Conservation (phyloP, 768 basidiomycete species). For the Pleurotus salmoneostramineus region DNA sequence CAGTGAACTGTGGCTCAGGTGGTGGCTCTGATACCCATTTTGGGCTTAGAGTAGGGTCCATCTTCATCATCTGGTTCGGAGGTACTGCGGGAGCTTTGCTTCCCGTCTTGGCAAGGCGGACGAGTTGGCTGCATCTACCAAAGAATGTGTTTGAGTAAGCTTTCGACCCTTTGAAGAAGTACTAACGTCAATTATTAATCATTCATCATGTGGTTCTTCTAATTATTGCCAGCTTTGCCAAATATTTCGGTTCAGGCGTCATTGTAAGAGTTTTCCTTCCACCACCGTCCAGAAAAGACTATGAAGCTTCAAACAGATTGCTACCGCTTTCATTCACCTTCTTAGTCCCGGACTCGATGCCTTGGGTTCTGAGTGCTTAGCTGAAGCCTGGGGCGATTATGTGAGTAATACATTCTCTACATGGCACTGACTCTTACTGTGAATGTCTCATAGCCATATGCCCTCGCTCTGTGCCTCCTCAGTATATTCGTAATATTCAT, state of each 20-base stretch:
- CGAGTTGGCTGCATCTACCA: slow-evolving; percentile 52
- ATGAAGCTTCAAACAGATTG: slow-evolving; percentile 48
- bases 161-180: not conserved
- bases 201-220: not conserved
- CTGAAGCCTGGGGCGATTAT: slow-evolving; percentile 67
- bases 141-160: slow-evolving; percentile 66
- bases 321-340: slow-evolving; percentile 87
- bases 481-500: slow-evolving; percentile 85
- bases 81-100: slow-evolving; percentile 64
- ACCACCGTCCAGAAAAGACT: not conserved
- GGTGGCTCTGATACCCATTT: slow-evolving; percentile 46
- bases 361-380: slow-evolving; percentile 67
- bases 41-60: slow-evolving; percentile 60
- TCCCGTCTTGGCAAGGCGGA: slow-evolving; percentile 59
- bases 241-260: slow-evolving; percentile 89
- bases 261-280: slow-evolving; percentile 47
- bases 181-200: not conserved
- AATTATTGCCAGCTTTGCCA: slow-evolving; percentile 57
- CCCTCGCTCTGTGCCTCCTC: slow-evolving; percentile 74
- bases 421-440: not conserved
- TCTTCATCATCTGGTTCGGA: slow-evolving; percentile 69
- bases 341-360: slow-evolving; percentile 72
- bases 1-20: slow-evolving; percentile 44
- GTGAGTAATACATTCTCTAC: slow-evolving; percentile 38
- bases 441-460: slow-evolving; percentile 61